phyloP scores from a whole-genome alignment of 345 rosid species.

The Clausena lansium region DNA sequence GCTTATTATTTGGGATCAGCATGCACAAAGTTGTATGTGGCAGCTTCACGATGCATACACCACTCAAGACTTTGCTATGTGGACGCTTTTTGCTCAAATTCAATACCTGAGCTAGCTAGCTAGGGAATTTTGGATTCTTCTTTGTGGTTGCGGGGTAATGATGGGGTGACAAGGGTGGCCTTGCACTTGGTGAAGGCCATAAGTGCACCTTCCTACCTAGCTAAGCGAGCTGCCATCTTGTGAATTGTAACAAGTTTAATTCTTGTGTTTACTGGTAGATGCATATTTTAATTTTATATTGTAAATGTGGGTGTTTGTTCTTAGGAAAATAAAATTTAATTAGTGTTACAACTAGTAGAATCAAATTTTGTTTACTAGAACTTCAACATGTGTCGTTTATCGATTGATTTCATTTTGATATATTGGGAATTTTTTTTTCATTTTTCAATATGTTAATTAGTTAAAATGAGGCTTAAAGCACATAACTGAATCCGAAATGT shows the following conservation, averaged over 20 bases:
- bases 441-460: no score
- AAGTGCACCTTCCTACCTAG: no score
- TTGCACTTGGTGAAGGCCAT: background rate
- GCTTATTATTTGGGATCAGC: slow-evolving; percentile 38
- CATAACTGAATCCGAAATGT: background rate
- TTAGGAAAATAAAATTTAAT: background rate
- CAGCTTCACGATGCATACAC: slow-evolving; percentile 27
- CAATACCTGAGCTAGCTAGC: no score
- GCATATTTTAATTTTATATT: no score
- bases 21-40: slow-evolving; percentile 54
- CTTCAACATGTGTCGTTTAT: no score
- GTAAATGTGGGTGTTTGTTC: no score
- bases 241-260: no score
- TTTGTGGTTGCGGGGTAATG: no score
- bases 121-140: background rate
- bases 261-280: no score
- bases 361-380: background rate
- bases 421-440: no score
- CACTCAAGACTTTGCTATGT: slow-evolving; percentile 29
- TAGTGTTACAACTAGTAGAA: background rate
- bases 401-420: no score
- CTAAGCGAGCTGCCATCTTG: no score
- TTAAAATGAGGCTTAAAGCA: background rate
- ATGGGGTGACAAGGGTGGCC: background rate
- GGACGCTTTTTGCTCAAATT: slow-evolving; percentile 6